Percentiles rank a stretch among this genome's conserved stretches.
Evolutionary conservation across 129 eudicot genomes (phyloP).

Genomic region (Tanacetum coccineum): DNA sequence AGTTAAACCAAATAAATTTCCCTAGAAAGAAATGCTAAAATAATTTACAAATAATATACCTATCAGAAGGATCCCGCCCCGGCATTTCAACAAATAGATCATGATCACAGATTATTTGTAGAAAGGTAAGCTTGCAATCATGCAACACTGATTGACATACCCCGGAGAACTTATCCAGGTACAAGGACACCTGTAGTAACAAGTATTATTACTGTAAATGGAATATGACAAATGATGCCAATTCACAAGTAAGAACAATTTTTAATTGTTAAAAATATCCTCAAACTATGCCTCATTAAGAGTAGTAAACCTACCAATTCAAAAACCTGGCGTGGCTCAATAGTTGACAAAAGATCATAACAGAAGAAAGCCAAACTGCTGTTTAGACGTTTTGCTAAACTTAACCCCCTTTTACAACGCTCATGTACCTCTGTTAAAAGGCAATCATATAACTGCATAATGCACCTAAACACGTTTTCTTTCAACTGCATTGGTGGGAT

Average conservation of each 20-base stretch:
- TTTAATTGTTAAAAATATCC: slow-evolving; percentile 20
- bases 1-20: neutral
- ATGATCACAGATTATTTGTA: slow-evolving; percentile 95
- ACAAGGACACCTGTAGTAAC: slow-evolving; percentile 76
- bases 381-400: slow-evolving; percentile 90
- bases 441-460: slow-evolving; percentile 93
- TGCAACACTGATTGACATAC: slow-evolving; percentile 88
- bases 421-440: slow-evolving; percentile 98
- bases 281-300: slow-evolving; percentile 10
- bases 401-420: slow-evolving; percentile 94
- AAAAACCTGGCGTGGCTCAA: slow-evolving; percentile 99
- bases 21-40: slow-evolving; percentile 2
- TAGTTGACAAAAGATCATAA: slow-evolving; percentile 82
- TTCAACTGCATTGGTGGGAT: slow-evolving; percentile 98
- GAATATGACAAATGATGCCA: neutral
- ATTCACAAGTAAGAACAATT: neutral
- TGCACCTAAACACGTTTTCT: slow-evolving; percentile 96
- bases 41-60: slow-evolving; percentile 37
- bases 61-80: slow-evolving; percentile 98
- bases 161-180: slow-evolving; percentile 96
- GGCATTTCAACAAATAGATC: slow-evolving; percentile 99
- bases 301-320: slow-evolving; percentile 69
- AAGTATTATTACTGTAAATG: slow-evolving; percentile 14
- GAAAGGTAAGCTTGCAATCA: slow-evolving; percentile 98
- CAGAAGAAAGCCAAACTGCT: slow-evolving; percentile 98